Evolutionary conservation across 495 filamentous ascomycete species (phyloP).

Genomic region (Glutinoglossum americanum): DNA sequence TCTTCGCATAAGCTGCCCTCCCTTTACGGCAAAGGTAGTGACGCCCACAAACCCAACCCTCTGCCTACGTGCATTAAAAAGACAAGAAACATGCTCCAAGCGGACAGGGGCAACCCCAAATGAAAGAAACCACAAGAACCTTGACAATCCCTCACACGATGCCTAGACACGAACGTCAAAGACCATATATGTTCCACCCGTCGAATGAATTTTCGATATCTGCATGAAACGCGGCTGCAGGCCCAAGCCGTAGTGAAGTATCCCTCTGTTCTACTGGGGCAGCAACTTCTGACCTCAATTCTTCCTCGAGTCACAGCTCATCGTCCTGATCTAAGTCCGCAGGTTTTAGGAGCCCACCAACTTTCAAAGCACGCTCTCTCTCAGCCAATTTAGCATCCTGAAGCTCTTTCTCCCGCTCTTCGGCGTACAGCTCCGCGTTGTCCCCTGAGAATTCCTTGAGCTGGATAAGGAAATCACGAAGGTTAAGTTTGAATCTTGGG

Average conservation of each 20-base stretch:
- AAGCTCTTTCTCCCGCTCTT: constrained; percentile 73
- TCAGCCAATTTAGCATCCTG: constrained; percentile 62
- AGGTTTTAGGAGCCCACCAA: constrained; percentile 79
- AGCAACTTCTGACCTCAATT: neutral
- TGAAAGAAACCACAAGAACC: neutral
- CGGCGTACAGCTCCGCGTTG: constrained; percentile 83
- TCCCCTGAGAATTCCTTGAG: constrained; percentile 86
- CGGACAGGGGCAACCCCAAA: neutral
- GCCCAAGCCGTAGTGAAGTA: neutral
- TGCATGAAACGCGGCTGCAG: neutral
- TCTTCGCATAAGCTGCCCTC: neutral
- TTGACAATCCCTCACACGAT: neutral
- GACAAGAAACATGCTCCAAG: neutral
- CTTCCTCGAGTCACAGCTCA: constrained; percentile 47
- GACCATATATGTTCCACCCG: neutral
- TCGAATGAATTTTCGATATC: neutral
- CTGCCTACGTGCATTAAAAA: neutral
- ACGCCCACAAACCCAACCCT: neutral
- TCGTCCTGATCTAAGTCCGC: constrained; percentile 81
- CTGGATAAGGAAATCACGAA: constrained; percentile 93
- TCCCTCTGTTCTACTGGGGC: neutral
- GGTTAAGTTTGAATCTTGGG: constrained; percentile 73
- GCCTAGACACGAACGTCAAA: neutral
- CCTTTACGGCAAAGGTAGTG: neutral
- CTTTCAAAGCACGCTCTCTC: constrained; percentile 70